Evolutionary conservation across 768 basidiomycete genomes (phyloP).

Genomic region (Agrocybe pediades): DNA sequence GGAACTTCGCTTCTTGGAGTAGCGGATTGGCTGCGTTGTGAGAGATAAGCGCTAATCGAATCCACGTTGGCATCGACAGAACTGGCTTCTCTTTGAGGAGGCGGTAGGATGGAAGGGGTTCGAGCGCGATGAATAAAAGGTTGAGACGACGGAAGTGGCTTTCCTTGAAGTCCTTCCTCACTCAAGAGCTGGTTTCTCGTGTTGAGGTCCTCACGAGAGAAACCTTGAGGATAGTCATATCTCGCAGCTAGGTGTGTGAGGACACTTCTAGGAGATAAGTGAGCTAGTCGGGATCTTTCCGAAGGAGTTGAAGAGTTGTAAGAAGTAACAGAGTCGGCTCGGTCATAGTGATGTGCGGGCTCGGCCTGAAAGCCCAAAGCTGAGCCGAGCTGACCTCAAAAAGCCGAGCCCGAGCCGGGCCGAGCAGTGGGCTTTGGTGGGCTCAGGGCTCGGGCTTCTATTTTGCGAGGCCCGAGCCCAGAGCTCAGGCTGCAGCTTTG

Average conservation of each 20-base stretch:
- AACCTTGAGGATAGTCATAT: neutral
- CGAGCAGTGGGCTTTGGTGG: too few species aligned
- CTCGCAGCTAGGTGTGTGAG: neutral
- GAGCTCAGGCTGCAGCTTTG: too few species aligned
- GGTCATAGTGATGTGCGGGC: too few species aligned
- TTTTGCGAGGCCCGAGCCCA: too few species aligned
- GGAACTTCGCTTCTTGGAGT: neutral
- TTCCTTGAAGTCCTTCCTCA: neutral
- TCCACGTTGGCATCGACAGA: too few species aligned
- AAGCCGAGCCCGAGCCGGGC: too few species aligned
- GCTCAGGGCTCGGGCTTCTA: too few species aligned
- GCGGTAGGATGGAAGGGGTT: neutral
- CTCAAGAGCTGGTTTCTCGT: neutral
- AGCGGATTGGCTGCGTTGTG: neutral
- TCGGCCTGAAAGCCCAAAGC: too few species aligned
- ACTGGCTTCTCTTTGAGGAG: neutral
- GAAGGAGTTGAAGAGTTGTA: conserved; percentile 9
- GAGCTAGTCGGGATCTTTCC: neutral
- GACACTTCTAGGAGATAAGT: neutral
- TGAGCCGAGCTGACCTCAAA: too few species aligned
- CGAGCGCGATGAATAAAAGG: neutral
- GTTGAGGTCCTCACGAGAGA: neutral
- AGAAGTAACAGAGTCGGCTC: conserved; percentile 8
- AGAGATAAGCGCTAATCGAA: neutral
- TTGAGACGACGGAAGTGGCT: neutral